Evolutionary conservation across 108 stramenopile species (phyloP).

Genomic region (Cyclotella choctawhatcheeana): DNA sequence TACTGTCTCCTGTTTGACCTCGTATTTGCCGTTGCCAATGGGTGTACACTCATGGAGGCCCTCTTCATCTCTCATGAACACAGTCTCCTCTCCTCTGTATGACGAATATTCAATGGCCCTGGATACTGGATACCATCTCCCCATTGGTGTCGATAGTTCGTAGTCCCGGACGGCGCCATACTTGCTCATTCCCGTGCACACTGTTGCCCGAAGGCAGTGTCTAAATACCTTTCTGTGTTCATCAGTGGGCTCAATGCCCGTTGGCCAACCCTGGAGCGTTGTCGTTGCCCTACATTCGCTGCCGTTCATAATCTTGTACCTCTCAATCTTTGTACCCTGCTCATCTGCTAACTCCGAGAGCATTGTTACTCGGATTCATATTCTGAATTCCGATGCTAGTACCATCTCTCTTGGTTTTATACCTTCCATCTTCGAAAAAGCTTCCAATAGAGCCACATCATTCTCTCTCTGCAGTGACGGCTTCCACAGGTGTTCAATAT

Average conservation of each 20-base stretch:
- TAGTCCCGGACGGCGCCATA: neutral
- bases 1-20: neutral
- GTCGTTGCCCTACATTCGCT: neutral
- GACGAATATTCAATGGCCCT: neutral
- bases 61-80: neutral
- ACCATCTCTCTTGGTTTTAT: neutral
- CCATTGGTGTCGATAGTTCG: neutral
- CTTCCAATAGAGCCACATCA: slow-evolving; percentile 3
- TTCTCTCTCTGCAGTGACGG: neutral
- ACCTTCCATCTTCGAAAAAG: neutral
- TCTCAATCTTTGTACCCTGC: neutral
- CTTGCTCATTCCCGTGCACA: neutral
- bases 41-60: neutral
- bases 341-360: slow-evolving; percentile 7
- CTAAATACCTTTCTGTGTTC: neutral
- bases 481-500: neutral
- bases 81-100: neutral
- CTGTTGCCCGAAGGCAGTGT: neutral
- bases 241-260: neutral
- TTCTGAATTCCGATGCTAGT: slow-evolving; percentile 3
- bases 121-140: neutral
- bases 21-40: neutral
- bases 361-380: neutral
- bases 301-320: neutral
- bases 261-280: neutral